phyloP scores from a whole-genome alignment of 2,329 filamentous ascomycete genomes.

The Clarireedia paspali region DNA sequence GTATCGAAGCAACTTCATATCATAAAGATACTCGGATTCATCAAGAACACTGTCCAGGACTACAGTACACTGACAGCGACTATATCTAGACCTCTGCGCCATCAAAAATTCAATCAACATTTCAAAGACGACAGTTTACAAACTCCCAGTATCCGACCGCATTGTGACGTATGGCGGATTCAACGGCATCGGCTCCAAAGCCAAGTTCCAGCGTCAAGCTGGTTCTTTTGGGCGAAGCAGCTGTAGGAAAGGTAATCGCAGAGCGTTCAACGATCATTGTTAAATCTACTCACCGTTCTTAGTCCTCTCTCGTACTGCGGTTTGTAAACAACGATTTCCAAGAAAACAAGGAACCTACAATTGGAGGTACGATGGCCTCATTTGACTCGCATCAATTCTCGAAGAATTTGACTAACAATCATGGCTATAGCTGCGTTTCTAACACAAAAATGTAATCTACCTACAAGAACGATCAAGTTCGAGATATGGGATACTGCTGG shows the following conservation, averaged over 20 bases:
- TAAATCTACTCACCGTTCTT: conserved; percentile 11
- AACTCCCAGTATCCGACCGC: neutral
- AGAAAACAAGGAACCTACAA: conserved; percentile 99
- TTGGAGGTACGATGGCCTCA: conserved; percentile 63
- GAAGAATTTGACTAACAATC: neutral
- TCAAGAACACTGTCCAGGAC: neutral
- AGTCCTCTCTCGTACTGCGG: conserved; percentile 95
- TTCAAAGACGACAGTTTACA: neutral
- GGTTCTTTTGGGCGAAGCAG: conserved; percentile 92
- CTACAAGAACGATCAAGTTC: conserved; percentile 84
- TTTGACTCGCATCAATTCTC: neutral
- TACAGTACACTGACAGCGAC: neutral
- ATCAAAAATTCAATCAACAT: neutral
- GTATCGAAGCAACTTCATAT: neutral
- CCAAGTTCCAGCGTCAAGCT: conserved; percentile 99
- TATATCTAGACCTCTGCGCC: neutral
- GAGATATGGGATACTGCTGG: conserved; percentile 98
- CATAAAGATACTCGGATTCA: neutral
- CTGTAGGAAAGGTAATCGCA: conserved; percentile 84
- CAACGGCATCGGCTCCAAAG: conserved; percentile 71
- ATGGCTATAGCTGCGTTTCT: conserved; percentile 73
- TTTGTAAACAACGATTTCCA: conserved; percentile 99
- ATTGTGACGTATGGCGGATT: conserved; percentile 56
- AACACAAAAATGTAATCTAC: conserved; percentile 97
- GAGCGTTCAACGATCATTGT: neutral